phyloP scores from a whole-genome alignment of 2,329 filamentous ascomycete genomes.

The Scleromitrula shiraiana region DNA sequence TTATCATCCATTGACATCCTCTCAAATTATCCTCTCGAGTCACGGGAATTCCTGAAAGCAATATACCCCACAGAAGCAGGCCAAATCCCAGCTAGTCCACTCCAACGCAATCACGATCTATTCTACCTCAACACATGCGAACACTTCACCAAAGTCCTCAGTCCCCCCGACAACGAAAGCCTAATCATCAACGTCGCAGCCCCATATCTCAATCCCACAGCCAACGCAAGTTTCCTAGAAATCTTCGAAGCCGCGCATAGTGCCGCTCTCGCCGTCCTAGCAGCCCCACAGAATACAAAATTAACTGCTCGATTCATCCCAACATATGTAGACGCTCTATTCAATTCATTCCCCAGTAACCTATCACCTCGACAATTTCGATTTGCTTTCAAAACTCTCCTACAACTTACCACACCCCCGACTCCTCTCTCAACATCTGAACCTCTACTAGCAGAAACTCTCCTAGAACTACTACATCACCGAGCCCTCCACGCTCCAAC shows the following conservation, averaged over 20 bases:
- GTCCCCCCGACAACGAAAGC: slow-evolving; percentile 48
- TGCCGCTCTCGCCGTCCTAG: slow-evolving; percentile 60
- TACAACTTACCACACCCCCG: slow-evolving; percentile 58
- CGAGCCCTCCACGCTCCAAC: slow-evolving; percentile 49
- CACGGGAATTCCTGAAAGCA: slow-evolving; percentile 47
- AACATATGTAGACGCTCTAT: slow-evolving; percentile 61
- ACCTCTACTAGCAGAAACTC: slow-evolving; percentile 53
- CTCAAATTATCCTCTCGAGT: slow-evolving; percentile 49
- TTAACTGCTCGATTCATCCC: slow-evolving; percentile 55
- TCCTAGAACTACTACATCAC: slow-evolving; percentile 57
- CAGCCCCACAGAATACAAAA: slow-evolving; percentile 54
- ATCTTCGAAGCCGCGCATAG: slow-evolving; percentile 68
- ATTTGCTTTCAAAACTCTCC: slow-evolving; percentile 60
- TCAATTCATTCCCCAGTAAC: slow-evolving; percentile 57
- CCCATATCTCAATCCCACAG: slow-evolving; percentile 50
- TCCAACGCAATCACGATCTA: slow-evolving; percentile 59
- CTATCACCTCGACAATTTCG: slow-evolving; percentile 62
- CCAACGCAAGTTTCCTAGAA: slow-evolving; percentile 42
- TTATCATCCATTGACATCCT: slow-evolving; percentile 63
- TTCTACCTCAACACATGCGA: slow-evolving; percentile 67
- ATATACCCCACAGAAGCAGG: slow-evolving; percentile 33
- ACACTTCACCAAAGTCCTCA: slow-evolving; percentile 55
- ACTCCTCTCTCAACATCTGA: slow-evolving; percentile 52
- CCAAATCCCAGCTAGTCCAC: slow-evolving; percentile 52
- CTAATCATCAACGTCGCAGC: slow-evolving; percentile 53